Base-by-base conservation (phyloP, 768 basidiomycete species). In the Rubroboletus satanas region DNA sequence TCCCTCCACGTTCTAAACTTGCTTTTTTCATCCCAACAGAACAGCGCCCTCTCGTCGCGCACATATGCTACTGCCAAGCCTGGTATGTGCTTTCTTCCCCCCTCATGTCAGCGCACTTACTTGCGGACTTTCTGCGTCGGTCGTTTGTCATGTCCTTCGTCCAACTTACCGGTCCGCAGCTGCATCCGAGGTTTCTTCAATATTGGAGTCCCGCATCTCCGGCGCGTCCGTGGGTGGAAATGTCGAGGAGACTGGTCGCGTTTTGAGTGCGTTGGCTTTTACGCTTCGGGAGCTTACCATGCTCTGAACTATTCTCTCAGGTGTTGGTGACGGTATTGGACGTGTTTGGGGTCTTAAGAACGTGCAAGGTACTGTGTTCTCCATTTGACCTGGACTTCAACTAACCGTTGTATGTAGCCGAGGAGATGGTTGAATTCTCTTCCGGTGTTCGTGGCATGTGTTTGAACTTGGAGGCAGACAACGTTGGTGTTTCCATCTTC, bases 381-480 rank as follows among this genome's bases (percentile, higher is more conserved):
- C 33, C 36, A 28, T 15, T 36, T 9, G 4, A 32, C 44, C 44
- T 36, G n/a, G 18, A 42, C 32, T 1, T 15, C 7, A 44, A 50
- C 5, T 60, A 43, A 69, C 8, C 9, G 7, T 29, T 26, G 45
- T 61, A 52, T 65, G 46, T 75, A 94, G 88, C 88, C 78, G 97
- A 99, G 79, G 97, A 99, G 86, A 99, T 99, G 97, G 97, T 99
- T 84, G 97, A 99, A 84, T 99, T 99, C 84, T 93, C 96, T 47
- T 98, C 97, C 49, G 97, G 97, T 77, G 87, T 99, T 68, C 95
- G 97, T 74, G 97, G 97, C 83, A 99, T 99, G 97, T 98, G 95
- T 77, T 78, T 99, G 77, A 99, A 99, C 90, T 89, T 99, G 86
- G 97, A 99, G 79, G 93, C 96, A 77, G 97, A 98, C 87, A 98